Percentiles rank a stretch among this genome's conserved stretches.
Evolutionary conservation across 108 stramenopile genomes (phyloP).

Genomic region (Hondaea fermentalgiana): DNA sequence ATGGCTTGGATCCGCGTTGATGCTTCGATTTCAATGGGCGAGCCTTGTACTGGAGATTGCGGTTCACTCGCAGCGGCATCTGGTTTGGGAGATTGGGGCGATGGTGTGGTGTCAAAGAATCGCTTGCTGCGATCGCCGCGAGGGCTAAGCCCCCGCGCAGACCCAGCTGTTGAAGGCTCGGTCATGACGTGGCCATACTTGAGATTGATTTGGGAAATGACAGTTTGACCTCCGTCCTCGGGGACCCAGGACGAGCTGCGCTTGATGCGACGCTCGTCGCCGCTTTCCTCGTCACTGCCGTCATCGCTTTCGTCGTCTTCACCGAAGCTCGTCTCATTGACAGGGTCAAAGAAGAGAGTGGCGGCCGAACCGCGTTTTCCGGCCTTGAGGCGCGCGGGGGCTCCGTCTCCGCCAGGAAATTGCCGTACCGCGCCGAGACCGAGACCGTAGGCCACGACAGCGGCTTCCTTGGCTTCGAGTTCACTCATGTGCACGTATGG

Average conservation of each 20-base stretch:
- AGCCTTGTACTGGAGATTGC: no score
- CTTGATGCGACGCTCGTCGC: background rate
- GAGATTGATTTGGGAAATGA: background rate
- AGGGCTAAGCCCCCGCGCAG: background rate
- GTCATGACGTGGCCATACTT: background rate
- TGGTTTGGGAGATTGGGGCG: background rate
- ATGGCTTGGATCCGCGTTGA: background rate
- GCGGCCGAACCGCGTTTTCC: background rate
- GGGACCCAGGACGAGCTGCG: background rate
- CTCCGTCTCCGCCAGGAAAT: background rate
- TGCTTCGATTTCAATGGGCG: background rate
- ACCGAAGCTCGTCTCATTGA: background rate
- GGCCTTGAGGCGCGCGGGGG: background rate
- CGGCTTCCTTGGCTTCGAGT: background rate
- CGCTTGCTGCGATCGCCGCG: background rate
- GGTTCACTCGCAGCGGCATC: background rate
- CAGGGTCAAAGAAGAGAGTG: no score
- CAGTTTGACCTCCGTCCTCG: background rate
- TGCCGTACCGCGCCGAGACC: background rate
- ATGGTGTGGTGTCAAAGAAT: background rate
- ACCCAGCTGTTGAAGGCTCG: background rate
- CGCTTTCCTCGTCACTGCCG: background rate
- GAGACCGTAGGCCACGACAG: background rate
- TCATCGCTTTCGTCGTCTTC: background rate
- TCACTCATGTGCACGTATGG: background rate